Evolutionary conservation across 345 rosid genomes (phyloP).

Genomic region (Laguncularia racemosa): DNA sequence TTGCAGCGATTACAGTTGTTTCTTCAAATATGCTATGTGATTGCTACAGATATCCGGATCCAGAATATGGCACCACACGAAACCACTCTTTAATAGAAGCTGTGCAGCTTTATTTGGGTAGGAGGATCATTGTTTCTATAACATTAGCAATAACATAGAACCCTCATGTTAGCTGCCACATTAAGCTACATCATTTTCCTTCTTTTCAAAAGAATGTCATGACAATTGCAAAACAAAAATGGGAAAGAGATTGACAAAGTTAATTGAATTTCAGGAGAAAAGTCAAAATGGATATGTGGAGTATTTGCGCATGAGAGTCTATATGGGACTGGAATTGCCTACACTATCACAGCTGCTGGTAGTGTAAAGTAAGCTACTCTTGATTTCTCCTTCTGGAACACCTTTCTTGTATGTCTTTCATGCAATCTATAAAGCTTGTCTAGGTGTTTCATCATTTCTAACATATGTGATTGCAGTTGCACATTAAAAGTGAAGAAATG

Average conservation of each 20-base stretch:
- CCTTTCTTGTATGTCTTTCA: neutral
- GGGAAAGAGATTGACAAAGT: neutral
- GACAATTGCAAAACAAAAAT: neutral
- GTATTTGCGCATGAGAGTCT: slow-evolving; percentile 30
- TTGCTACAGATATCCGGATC: slow-evolving; percentile 49
- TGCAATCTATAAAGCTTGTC: neutral
- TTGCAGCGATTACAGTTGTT: slow-evolving; percentile 42
- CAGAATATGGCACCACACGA: slow-evolving; percentile 38
- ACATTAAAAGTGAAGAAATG: no score
- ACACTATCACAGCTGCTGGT: slow-evolving; percentile 35
- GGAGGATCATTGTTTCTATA: neutral
- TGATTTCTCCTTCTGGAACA: neutral
- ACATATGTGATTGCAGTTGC: neutral
- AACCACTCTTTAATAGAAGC: slow-evolving; percentile 40
- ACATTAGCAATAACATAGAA: no score
- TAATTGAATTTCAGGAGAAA: slow-evolving; percentile 27
- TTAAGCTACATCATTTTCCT: no score
- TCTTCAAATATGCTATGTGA: slow-evolving; percentile 43
- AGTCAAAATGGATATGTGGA: slow-evolving; percentile 22
- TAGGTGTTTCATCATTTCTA: neutral
- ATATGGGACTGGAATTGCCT: slow-evolving; percentile 35
- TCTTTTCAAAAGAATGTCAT: neutral
- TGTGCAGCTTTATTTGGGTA: slow-evolving; percentile 45
- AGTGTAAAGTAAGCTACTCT: slow-evolving; percentile 36
- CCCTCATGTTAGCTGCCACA: no score